phyloP scores from a whole-genome alignment of 345 rosid species.

The Litchi chinensis region DNA sequence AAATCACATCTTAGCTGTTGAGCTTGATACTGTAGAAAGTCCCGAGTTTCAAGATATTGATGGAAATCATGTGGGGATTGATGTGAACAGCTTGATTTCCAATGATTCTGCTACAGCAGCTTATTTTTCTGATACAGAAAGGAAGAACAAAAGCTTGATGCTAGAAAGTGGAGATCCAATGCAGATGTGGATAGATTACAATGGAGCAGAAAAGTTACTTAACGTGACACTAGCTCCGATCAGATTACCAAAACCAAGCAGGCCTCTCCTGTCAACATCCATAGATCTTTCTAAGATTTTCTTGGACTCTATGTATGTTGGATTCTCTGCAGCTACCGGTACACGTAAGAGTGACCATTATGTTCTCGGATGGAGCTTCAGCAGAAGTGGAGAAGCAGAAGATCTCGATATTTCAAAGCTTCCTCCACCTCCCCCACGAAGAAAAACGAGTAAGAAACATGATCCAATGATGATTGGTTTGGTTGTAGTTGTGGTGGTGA shows the following conservation, averaged over 20 bases:
- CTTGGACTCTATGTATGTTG: conserved; percentile 40
- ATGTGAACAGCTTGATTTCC: conserved; percentile 47
- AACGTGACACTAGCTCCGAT: conserved; percentile 51
- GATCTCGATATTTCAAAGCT: conserved; percentile 45
- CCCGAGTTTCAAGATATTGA: conserved; percentile 45
- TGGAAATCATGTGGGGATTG: conserved; percentile 60
- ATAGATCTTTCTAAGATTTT: conserved; percentile 46
- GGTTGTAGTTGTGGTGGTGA: conserved; percentile 19
- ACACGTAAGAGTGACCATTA: conserved; percentile 35
- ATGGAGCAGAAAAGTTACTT: conserved; percentile 30
- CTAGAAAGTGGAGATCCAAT: conserved; percentile 44
- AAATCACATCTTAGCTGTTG: conserved; percentile 45
- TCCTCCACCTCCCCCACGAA: conserved; percentile 45
- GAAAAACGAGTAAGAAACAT: neutral
- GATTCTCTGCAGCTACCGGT: conserved; percentile 56
- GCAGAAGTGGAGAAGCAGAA: conserved; percentile 43
- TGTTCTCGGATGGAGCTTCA: conserved; percentile 65
- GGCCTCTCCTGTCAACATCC: conserved; percentile 48
- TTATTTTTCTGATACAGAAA: conserved; percentile 29
- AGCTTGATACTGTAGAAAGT: conserved; percentile 46
- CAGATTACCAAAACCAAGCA: conserved; percentile 29
- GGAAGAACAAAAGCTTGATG: conserved; percentile 27
- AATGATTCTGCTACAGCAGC: conserved; percentile 31
- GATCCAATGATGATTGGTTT: conserved; percentile 22
- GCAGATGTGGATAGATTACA: conserved; percentile 63